Conservation (phyloP, 805 yeast species). For the Cyberlindnera americana region DNA sequence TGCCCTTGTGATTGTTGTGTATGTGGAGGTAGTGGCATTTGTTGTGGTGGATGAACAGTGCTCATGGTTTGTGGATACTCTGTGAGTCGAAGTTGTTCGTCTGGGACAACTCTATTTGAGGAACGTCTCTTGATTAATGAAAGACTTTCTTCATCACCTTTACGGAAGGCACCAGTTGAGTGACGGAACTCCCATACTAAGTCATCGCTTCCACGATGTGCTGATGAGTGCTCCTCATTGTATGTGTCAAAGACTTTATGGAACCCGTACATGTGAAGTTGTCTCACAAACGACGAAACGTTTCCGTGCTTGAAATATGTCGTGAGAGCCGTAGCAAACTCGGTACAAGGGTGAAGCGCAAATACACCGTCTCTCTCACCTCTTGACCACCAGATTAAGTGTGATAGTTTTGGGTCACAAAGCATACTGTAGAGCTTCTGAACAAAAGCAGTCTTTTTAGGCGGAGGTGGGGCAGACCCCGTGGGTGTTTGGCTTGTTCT, state of each 20-base stretch:
- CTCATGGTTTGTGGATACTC: slow-evolving; percentile 3
- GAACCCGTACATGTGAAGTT: slow-evolving; percentile 94
- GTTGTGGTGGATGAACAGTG: too few species aligned
- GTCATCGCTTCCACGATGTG: slow-evolving; percentile 20
- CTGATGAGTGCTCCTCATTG: slow-evolving; percentile 14
- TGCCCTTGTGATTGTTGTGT: slow-evolving; percentile 4
- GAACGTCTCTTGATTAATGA: slow-evolving; percentile 64
- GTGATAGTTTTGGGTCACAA: slow-evolving; percentile 47
- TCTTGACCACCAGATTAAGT: slow-evolving; percentile 64
- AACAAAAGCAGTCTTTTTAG: slow-evolving; percentile 48
- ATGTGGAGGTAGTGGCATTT: neutral
- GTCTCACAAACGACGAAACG: slow-evolving; percentile 89
- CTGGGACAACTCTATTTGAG: slow-evolving; percentile 19
- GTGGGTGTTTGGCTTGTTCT: slow-evolving; percentile 1
- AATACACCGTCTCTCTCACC: slow-evolving; percentile 45
- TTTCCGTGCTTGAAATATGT: slow-evolving; percentile 90
- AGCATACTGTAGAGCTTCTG: slow-evolving; percentile 63
- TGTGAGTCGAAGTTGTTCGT: slow-evolving; percentile 17
- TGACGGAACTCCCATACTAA: slow-evolving; percentile 78
- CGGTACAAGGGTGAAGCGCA: slow-evolving; percentile 61
- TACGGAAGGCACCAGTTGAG: slow-evolving; percentile 62
- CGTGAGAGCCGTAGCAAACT: slow-evolving; percentile 58
- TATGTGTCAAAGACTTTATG: slow-evolving; percentile 56
- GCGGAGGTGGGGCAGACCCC: neutral
- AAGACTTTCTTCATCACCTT: slow-evolving; percentile 66